A percentile compares a stretch with the other conserved stretches of the same genome.
These are phyloP conservation scores for Hepatocystis sp. DNA, from an alignment of 169 alveolate genomes.

Conservation along the genomic window DNA sequence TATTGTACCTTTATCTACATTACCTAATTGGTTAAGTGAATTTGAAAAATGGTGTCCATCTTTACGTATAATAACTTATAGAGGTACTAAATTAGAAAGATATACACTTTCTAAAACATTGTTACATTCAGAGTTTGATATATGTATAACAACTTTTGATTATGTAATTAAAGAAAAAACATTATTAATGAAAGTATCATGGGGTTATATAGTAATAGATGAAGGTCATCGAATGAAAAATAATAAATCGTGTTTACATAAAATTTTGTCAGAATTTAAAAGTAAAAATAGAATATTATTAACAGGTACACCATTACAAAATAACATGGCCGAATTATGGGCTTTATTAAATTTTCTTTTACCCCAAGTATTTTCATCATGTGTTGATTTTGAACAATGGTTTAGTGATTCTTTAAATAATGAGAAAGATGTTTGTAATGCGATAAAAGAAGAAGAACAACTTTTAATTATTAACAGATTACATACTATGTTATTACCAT, in stretches of 20 bases:
- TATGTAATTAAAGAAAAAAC: conserved; percentile 73
- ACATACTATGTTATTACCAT: conserved; percentile 97
- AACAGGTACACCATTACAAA: conserved; percentile 99
- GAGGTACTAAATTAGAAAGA: conserved; percentile 96
- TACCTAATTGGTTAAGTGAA: conserved; percentile 98
- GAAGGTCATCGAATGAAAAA: conserved; percentile 99
- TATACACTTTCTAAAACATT: conserved; percentile 33
- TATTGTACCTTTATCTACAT: conserved; percentile 97
- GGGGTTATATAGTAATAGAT: conserved; percentile 98
- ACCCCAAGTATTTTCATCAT: conserved; percentile 97
- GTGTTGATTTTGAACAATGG: conserved; percentile 97
- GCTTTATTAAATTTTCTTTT: conserved; percentile 97
- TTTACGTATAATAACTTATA: conserved; percentile 94
- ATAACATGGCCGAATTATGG: conserved; percentile 99
- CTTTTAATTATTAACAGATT: conserved; percentile 89
- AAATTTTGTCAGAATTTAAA: conserved; percentile 87
- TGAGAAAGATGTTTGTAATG: conserved; percentile 30
- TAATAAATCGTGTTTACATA: conserved; percentile 94
- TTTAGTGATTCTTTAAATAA: conserved; percentile 83
- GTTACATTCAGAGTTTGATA: conserved; percentile 69
- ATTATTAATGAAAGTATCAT: conserved; percentile 84
- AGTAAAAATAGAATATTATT: conserved; percentile 96
- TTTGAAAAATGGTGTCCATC: conserved; percentile 96
- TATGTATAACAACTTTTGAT: conserved; percentile 80
- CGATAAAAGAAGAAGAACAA: conserved; percentile 53